These are phyloP conservation scores for Antrodiella citrinella DNA, from an alignment of 768 basidiomycete genomes.

Conservation along the genomic window DNA sequence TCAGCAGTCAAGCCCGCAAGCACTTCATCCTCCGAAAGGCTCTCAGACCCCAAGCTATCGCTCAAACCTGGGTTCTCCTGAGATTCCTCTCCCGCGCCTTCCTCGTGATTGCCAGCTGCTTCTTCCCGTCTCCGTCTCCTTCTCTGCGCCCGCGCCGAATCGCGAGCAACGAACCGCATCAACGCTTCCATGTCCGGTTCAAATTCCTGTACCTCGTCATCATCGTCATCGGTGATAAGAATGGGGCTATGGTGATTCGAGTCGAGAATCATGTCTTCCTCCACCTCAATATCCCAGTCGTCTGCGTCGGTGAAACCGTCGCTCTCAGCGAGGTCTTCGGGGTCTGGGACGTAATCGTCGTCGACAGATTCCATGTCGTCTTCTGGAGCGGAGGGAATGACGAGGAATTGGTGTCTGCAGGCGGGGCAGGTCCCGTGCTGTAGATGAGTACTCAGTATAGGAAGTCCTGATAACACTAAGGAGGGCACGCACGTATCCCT, in stretches of 20 bases:
- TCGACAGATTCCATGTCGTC: slow-evolving; percentile 61
- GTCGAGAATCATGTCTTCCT: slow-evolving; percentile 29
- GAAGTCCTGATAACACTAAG: neutral
- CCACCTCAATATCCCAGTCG: slow-evolving; percentile 29
- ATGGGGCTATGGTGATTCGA: no score
- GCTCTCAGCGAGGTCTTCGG: slow-evolving; percentile 28
- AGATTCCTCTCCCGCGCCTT: slow-evolving; percentile 14
- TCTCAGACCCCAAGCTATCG: slow-evolving; percentile 25
- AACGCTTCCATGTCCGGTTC: neutral
- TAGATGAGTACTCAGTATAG: slow-evolving; percentile 1
- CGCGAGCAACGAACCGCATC: neutral
- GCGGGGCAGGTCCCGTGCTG: slow-evolving; percentile 70
- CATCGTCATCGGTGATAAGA: no score
- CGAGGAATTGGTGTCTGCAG: slow-evolving; percentile 52
- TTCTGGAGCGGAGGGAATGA: slow-evolving; percentile 40
- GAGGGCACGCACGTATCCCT: slow-evolving; percentile 36
- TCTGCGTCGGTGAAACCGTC: slow-evolving; percentile 31
- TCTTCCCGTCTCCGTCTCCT: neutral
- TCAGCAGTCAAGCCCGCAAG: neutral
- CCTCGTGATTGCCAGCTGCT: slow-evolving; percentile 1
- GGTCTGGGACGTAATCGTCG: slow-evolving; percentile 56
- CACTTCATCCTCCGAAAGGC: slow-evolving; percentile 13
- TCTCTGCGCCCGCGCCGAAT: neutral
- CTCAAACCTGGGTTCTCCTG: slow-evolving; percentile 33
- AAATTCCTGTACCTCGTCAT: no score